phyloP scores from a whole-genome alignment of 2,329 filamentous ascomycete species.

The Colletotrichum horii region DNA sequence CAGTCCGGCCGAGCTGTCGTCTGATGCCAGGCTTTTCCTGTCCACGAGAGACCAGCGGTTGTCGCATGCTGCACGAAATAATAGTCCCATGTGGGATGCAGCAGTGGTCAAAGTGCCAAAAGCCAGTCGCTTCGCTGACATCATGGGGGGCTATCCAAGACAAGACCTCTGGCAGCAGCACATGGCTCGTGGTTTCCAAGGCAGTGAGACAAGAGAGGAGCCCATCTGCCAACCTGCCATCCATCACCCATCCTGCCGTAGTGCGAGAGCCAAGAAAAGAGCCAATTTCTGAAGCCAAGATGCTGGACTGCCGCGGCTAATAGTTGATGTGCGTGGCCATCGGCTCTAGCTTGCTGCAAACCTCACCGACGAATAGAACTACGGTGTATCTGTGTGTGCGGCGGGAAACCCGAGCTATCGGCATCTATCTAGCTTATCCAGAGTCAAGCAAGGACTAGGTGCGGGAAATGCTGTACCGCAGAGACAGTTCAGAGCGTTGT shows the following conservation, averaged over 20 bases:
- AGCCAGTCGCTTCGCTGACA: background rate
- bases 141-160: background rate
- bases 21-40: background rate
- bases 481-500: background rate
- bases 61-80: background rate
- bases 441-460: background rate
- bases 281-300: background rate
- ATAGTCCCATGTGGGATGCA: background rate
- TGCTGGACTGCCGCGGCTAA: background rate
- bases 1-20: background rate
- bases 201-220: background rate
- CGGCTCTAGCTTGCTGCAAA: background rate
- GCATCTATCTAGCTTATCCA: background rate
- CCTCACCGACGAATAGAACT: background rate
- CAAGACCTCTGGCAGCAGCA: background rate
- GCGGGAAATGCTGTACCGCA: background rate
- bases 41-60: background rate
- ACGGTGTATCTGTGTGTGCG: background rate
- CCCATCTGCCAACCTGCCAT: background rate
- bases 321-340: background rate
- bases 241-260: background rate
- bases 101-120: background rate
- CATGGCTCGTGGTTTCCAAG: background rate
- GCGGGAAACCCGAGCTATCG: background rate
- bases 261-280: background rate